These are phyloP conservation scores for Paramyrothecium roridum DNA, from an alignment of 2,329 filamentous ascomycete genomes.

Conservation along the genomic window DNA sequence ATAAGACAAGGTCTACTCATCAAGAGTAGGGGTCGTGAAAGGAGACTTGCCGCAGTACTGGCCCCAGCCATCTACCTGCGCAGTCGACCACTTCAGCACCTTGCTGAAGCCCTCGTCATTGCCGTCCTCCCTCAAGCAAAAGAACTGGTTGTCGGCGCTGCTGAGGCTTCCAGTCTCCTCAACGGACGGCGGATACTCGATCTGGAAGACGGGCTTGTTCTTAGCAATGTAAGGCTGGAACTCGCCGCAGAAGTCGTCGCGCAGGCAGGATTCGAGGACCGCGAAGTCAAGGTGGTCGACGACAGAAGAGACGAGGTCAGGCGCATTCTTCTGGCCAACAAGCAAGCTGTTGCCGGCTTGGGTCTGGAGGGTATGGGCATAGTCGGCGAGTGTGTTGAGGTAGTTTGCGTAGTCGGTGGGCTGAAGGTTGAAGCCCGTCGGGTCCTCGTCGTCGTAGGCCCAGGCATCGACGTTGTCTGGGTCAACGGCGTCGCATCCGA, in stretches of 20 bases:
- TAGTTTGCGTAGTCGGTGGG: slow-evolving; percentile 23
- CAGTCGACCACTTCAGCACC: slow-evolving; percentile 27
- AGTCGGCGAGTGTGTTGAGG: slow-evolving; percentile 21
- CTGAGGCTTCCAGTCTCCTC: slow-evolving; percentile 17
- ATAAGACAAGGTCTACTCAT: slow-evolving; percentile 6
- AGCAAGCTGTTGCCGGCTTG: slow-evolving; percentile 18
- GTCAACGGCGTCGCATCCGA: slow-evolving; percentile 30
- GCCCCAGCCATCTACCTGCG: slow-evolving; percentile 27
- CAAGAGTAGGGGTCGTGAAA: slow-evolving; percentile 18
- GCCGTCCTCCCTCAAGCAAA: slow-evolving; percentile 17
- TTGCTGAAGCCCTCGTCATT: slow-evolving; percentile 25
- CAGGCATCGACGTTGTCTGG: slow-evolving; percentile 31
- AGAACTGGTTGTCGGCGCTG: slow-evolving; percentile 17
- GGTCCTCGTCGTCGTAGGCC: slow-evolving; percentile 18
- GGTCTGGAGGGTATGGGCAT: slow-evolving; percentile 23
- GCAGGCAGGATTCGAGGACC: slow-evolving; percentile 31
- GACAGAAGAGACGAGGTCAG: slow-evolving; percentile 19
- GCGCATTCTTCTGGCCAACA: slow-evolving; percentile 30
- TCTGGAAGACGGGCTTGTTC: slow-evolving; percentile 28
- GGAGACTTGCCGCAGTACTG: slow-evolving; percentile 22
- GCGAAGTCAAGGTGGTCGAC: slow-evolving; percentile 26
- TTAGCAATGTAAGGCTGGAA: slow-evolving; percentile 23
- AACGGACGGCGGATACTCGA: slow-evolving; percentile 28
- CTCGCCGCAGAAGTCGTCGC: slow-evolving; percentile 23
- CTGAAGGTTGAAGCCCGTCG: slow-evolving; percentile 24